Conservation (phyloP, 495 filamentous ascomycete species). For the Tuber aestivum region DNA sequence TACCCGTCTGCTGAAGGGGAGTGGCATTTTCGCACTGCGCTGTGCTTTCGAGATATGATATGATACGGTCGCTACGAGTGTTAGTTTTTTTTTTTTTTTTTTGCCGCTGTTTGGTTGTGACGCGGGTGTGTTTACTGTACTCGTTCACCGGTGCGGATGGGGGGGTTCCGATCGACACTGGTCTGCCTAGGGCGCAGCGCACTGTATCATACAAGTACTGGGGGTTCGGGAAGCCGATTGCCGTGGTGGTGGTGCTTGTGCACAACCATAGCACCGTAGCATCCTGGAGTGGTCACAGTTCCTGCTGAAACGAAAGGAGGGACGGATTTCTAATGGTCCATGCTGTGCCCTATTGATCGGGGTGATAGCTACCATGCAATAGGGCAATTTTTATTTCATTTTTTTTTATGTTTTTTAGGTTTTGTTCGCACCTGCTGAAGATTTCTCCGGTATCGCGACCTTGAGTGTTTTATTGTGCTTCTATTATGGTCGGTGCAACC, state of each 20-base stretch:
- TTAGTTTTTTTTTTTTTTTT: not conserved
- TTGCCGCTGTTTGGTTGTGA: not conserved
- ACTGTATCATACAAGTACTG: not conserved
- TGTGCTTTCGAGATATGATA: not conserved
- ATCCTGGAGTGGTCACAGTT: not conserved
- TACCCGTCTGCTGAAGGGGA: not conserved
- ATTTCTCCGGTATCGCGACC: not conserved
- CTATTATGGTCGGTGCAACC: not conserved
- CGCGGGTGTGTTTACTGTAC: not conserved
- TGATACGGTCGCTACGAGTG: not conserved
- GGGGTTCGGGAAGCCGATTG: not conserved
- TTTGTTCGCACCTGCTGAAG: not conserved
- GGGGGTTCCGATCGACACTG: not conserved
- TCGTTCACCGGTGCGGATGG: not conserved
- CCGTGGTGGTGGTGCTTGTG: not conserved
- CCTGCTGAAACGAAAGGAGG: not conserved
- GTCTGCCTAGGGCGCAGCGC: conserved; percentile 2
- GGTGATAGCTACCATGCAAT: not conserved
- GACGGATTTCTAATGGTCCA: not conserved
- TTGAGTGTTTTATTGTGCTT: not conserved
- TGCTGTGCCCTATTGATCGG: not conserved
- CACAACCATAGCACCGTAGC: not conserved
- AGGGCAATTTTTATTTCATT: not conserved
- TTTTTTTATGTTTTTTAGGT: not conserved
- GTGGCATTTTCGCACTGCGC: not conserved